Conservation (phyloP, 306 rosid genomes). For the Carpinus fangiana region DNA sequence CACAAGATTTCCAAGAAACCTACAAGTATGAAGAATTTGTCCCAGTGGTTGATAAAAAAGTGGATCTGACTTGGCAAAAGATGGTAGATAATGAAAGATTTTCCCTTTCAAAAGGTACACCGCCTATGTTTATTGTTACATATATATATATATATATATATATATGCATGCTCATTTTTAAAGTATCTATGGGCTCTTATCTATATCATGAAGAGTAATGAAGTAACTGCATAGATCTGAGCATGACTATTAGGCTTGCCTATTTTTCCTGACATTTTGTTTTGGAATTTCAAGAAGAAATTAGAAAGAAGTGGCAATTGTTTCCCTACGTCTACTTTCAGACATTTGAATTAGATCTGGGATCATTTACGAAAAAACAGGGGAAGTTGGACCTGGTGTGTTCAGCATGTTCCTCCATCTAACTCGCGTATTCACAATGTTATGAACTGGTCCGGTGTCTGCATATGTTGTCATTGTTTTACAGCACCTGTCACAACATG, state of each 20-base stretch:
- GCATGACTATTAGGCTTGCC: not conserved
- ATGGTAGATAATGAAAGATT: slow-evolving; percentile 16
- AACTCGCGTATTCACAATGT: not conserved
- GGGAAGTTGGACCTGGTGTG: not conserved
- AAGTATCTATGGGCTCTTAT: not conserved
- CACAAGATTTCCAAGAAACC: slow-evolving; percentile 12
- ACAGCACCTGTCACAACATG: not conserved
- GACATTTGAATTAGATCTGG: not conserved
- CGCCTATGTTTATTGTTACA: not conserved
- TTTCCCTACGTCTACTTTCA: not conserved
- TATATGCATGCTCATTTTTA: not conserved
- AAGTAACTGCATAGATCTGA: not conserved
- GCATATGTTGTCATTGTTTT: not conserved
- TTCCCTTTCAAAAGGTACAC: slow-evolving; percentile 53
- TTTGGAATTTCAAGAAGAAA: not conserved
- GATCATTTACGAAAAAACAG: not conserved
- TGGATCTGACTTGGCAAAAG: slow-evolving; percentile 36
- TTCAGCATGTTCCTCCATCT: slow-evolving; percentile 3
- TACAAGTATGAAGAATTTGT: slow-evolving; percentile 29
- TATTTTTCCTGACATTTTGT: not conserved
- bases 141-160: slow-evolving; percentile 2
- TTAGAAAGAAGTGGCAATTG: not conserved
- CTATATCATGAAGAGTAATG: slow-evolving; percentile 1
- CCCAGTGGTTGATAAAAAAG: slow-evolving; percentile 41
- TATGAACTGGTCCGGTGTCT: not conserved